Evolutionary conservation across 441 rosid species (phyloP).

Genomic region (Biscutella laevigata): DNA sequence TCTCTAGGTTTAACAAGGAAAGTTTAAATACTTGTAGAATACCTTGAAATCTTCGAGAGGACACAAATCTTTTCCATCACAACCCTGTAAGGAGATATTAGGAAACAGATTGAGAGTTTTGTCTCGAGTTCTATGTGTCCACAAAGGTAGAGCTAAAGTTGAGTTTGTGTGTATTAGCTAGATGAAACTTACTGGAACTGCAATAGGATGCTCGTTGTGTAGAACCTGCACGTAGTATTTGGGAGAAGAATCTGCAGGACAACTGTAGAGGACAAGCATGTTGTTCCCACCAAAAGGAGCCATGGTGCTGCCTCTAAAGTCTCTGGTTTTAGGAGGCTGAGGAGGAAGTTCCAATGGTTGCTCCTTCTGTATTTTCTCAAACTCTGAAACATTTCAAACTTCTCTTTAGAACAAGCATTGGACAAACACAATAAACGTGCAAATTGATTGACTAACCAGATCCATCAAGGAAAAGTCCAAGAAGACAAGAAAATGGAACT

Average conservation of each 20-base stretch:
- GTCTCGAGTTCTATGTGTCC: no score
- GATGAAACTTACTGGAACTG: slow-evolving; percentile 56
- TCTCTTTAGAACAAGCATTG: slow-evolving; percentile 7
- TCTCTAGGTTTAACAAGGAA: background rate
- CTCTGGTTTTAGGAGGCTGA: slow-evolving; percentile 73
- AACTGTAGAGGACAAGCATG: slow-evolving; percentile 74
- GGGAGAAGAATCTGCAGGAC: slow-evolving; percentile 53
- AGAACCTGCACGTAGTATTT: slow-evolving; percentile 78
- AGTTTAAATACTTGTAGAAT: no score
- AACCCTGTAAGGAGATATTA: slow-evolving; percentile 43
- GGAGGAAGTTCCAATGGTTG: slow-evolving; percentile 69
- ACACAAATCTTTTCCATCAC: slow-evolving; percentile 56
- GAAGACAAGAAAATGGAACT: slow-evolving; percentile 87
- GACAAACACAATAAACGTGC: background rate
- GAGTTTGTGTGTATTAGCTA: background rate
- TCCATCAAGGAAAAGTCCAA: slow-evolving; percentile 86
- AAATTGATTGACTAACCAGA: slow-evolving; percentile 44
- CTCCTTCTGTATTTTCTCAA: slow-evolving; percentile 59
- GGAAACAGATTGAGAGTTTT: background rate
- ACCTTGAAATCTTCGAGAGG: slow-evolving; percentile 86
- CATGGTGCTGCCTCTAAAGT: slow-evolving; percentile 59
- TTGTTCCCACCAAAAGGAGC: slow-evolving; percentile 88
- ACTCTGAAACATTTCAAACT: slow-evolving; percentile 35
- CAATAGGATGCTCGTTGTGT: slow-evolving; percentile 75
- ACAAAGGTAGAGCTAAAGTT: slow-evolving; percentile 2